Percentiles rank a stretch among this genome's conserved stretches.
Evolutionary conservation across 768 basidiomycete genomes (phyloP).

Genomic region (Tricholoma sp.): DNA sequence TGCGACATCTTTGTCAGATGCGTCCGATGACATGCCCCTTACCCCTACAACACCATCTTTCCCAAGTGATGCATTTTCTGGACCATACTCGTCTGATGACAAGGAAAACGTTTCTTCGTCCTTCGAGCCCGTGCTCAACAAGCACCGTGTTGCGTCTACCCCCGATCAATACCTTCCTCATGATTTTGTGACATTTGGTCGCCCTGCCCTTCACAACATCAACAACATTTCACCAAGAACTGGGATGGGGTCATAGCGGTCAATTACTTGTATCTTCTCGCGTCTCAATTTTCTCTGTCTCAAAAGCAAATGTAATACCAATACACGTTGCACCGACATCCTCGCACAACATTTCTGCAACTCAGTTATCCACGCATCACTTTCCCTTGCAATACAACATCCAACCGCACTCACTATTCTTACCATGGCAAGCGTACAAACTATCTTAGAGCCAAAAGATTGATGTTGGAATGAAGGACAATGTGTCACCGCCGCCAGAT

Average conservation of each 20-base stretch:
- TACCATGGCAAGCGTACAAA: slow-evolving; percentile 44
- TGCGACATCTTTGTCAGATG: slow-evolving; percentile 67
- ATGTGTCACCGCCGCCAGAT: slow-evolving; percentile 13
- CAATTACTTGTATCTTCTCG: slow-evolving; percentile 28
- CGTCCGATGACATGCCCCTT: slow-evolving; percentile 79
- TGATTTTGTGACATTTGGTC: slow-evolving; percentile 76
- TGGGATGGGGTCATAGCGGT: slow-evolving; percentile 53
- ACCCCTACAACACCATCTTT: slow-evolving; percentile 74
- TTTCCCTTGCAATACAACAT: slow-evolving; percentile 57
- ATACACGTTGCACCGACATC: slow-evolving; percentile 62
- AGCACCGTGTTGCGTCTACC: slow-evolving; percentile 59
- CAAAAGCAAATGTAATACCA: slow-evolving; percentile 80
- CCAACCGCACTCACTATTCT: slow-evolving; percentile 38
- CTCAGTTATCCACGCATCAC: slow-evolving; percentile 63
- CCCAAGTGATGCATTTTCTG: slow-evolving; percentile 54
- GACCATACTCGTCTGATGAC: slow-evolving; percentile 53
- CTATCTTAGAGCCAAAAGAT: slow-evolving; percentile 33
- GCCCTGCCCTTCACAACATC: slow-evolving; percentile 72
- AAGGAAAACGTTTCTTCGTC: slow-evolving; percentile 76
- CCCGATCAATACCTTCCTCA: slow-evolving; percentile 78
- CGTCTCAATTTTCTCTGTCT: slow-evolving; percentile 39
- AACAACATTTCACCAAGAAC: slow-evolving; percentile 65
- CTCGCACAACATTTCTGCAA: slow-evolving; percentile 60
- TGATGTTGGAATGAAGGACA: slow-evolving; percentile 22
- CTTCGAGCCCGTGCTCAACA: slow-evolving; percentile 71